A percentile compares a stretch with the other conserved stretches of the same genome.
These are phyloP conservation scores for Solanum ahanhuiri DNA, from an alignment of 257 asterid species.

Conservation along the genomic window DNA sequence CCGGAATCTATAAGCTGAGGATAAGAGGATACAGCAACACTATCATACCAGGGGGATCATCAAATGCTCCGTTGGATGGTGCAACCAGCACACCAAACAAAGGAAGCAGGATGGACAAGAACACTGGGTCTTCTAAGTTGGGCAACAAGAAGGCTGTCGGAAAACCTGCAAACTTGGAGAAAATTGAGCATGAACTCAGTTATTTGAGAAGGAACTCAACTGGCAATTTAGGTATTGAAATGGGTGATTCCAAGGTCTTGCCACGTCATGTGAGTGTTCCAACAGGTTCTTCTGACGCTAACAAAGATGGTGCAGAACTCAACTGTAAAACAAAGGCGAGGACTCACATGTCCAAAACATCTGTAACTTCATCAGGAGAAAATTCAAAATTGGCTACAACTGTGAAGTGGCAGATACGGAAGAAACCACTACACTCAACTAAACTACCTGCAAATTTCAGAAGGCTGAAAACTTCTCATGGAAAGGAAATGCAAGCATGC, in stretches of 20 bases:
- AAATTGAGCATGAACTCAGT: neutral
- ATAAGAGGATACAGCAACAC: neutral
- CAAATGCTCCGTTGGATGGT: neutral
- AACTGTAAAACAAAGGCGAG: neutral
- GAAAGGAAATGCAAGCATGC: neutral
- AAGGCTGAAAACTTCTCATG: neutral
- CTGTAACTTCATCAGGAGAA: neutral
- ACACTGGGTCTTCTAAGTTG: neutral
- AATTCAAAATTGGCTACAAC: neutral
- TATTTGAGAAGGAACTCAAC: conserved; percentile 13
- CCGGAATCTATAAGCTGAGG: neutral
- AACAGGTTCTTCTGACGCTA: conserved; percentile 12
- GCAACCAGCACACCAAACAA: neutral
- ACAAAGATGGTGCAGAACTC: neutral
- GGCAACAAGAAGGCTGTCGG: neutral
- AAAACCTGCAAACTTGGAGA: neutral
- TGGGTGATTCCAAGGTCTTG: neutral
- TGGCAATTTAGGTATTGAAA: neutral
- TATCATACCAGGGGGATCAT: neutral
- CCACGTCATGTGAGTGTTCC: conserved; percentile 17
- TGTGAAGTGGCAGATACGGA: neutral
- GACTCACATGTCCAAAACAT: neutral
- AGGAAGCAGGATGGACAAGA: neutral
- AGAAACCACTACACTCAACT: neutral
- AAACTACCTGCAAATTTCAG: neutral